Evolutionary conservation across 129 eudicot species (phyloP), one percentile per base, ranked within the genome.

Genomic region (Rutidosis leptorrhynchoides): DNA sequence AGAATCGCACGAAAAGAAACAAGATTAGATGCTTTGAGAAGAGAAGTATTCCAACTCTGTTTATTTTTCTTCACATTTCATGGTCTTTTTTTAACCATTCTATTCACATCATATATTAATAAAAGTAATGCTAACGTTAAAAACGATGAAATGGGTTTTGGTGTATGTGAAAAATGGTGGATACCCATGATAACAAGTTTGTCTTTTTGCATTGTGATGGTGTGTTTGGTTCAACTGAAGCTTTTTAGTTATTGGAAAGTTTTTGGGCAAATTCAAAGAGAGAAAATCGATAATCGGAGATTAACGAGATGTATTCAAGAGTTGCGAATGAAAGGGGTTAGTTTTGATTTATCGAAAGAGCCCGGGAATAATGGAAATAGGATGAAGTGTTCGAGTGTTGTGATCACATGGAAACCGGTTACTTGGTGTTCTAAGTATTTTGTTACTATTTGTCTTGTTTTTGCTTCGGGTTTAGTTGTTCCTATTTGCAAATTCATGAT

Each of bases 361-460:
- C 94, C 90, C 1, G 73, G 73, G 19, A 79, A 37, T 37, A 37
- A 35, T 45, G 85, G 81, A 22, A 83, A 80, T 42, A 83, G 78
- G 74, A 74, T 85, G 83, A 91, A 91, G 83, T 81, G 95, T 68
- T 91, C 98, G 6, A 91, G 96, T 33, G 97, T 91, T 3, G 97
- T 87, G 87, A 85, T 91, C 56, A 91, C 83, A 28, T 91, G 97
- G 97, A 81, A 67, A 77, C 97, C 94, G 0, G 2, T 83, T 7
- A 69, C 83, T 37, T 90, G 94, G 97, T 83, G 83, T 71, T 72
- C 74, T 27, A 77, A 74, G 67, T 74, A 85, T 77, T 33, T 83
- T 3, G 67, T 79, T 0, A 81, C 95, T 4, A 46, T 91, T 1
- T 70, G 84, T 57, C 88, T 91, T 15, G 62, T 83, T 71, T 70